Base-by-base conservation (phyloP, 1,284 basidiomycete genomes). In the Ustilago loliicola region DNA sequence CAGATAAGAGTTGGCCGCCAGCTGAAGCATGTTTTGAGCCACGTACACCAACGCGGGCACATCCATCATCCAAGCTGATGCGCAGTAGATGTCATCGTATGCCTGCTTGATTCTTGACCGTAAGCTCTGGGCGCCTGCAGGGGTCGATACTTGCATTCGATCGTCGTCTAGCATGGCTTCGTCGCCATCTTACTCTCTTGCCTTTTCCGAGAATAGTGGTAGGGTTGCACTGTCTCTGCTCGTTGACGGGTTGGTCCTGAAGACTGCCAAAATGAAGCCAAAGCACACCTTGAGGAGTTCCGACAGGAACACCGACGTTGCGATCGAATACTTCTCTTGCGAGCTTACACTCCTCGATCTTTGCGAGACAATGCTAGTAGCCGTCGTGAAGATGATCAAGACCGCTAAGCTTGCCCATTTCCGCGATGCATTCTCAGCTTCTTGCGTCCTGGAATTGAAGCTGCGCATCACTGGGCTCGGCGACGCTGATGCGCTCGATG, bases 11-110 rank as follows among this genome's bases (percentile, higher is more conserved):
- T 71, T 70, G 47, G 73, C 59, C 2, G 47, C 56, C 10, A 76
- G 61, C 68, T 76, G 73, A 2, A 76, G 68, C 67, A 76, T 66
- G 61, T 76, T 76, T n/a, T 76, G 73, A 6, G 11, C 13, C 3
- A 76, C 73, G 38, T 76, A 76, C 10, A 76, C 56, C 51, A 76
- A 27, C 7, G 73, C 67, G 17, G 73, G 68, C 11, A 76, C 64
- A 2, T 68, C 64, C 73, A 76, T 70, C 60, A 71, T 67, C 67
- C 63, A 70, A 7, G 67, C 58, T 10, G 73, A 66, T 17, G 67
- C 23, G 42, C 68, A 60, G 64, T 60, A 76, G 36, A 71, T 61
- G 48, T 70, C 58, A 34, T 30, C 34, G n/a, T 32, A 69, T 0
- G 55, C 56, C 30, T 52, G 48, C 10, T 15, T 42, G 19, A 53